Percentiles rank a stretch among this genome's conserved stretches.
Evolutionary conservation across 768 basidiomycete genomes (phyloP).

Genomic region (Tylopilus subfusipes): DNA sequence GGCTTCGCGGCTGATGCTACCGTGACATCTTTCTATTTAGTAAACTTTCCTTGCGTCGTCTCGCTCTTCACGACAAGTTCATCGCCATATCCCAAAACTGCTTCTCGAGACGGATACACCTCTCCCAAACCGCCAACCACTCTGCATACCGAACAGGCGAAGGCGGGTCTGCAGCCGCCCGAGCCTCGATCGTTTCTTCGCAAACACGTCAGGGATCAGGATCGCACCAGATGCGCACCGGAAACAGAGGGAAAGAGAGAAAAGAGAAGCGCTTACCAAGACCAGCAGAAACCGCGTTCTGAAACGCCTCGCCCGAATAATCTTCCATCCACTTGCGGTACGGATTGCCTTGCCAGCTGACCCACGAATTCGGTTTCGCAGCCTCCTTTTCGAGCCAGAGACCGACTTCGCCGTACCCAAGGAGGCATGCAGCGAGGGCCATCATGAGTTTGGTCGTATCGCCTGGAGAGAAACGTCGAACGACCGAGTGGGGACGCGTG

Average conservation of each 20-base stretch:
- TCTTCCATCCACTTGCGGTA: slow-evolving; percentile 78
- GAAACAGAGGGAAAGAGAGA: neutral
- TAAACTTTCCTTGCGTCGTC: neutral
- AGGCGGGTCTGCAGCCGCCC: slow-evolving; percentile 60
- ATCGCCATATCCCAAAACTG: slow-evolving; percentile 84
- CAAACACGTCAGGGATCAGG: neutral
- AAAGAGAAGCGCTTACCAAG: slow-evolving; percentile 50
- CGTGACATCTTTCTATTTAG: no score
- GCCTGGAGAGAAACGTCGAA: slow-evolving; percentile 37
- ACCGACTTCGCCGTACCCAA: slow-evolving; percentile 93
- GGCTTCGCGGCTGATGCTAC: no score
- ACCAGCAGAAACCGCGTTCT: slow-evolving; percentile 66
- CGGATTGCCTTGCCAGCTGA: slow-evolving; percentile 62
- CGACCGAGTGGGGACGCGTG: neutral
- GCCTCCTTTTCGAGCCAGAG: slow-evolving; percentile 70
- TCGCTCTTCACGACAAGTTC: slow-evolving; percentile 7
- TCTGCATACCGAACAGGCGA: slow-evolving; percentile 55
- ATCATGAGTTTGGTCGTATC: slow-evolving; percentile 72
- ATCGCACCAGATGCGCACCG: neutral
- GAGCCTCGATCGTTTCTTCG: slow-evolving; percentile 69
- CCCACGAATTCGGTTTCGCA: slow-evolving; percentile 42
- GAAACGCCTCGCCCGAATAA: slow-evolving; percentile 70
- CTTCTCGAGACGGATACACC: slow-evolving; percentile 73
- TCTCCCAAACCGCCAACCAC: slow-evolving; percentile 71
- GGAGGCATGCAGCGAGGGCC: slow-evolving; percentile 78